phyloP scores from a whole-genome alignment of 2,329 filamentous ascomycete genomes.

The Rasamsonia emersonii region DNA sequence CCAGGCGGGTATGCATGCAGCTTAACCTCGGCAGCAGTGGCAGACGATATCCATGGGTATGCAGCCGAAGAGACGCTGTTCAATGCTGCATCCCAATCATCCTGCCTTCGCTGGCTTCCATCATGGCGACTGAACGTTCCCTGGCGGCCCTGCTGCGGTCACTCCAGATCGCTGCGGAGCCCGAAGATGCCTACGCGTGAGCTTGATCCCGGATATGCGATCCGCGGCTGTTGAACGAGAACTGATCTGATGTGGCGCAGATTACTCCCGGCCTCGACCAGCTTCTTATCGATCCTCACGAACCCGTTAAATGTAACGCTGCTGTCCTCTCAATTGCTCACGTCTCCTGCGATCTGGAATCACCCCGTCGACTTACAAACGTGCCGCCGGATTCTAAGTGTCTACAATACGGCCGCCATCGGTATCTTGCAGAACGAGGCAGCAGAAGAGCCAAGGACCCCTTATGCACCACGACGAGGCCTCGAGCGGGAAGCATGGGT shows the following conservation, averaged over 20 bases:
- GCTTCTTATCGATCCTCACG: constrained; percentile 41
- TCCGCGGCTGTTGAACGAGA: too few species aligned
- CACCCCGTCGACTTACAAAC: constrained; percentile 45
- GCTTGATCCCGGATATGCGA: constrained; percentile 8
- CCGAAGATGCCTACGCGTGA: constrained; percentile 53
- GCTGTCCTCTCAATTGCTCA: constrained; percentile 51
- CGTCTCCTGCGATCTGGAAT: constrained; percentile 52
- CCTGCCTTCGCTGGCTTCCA: constrained; percentile 4
- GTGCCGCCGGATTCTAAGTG: constrained; percentile 49
- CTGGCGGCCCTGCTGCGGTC: constrained; percentile 52
- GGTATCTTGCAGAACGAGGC: constrained; percentile 43
- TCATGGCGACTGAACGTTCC: constrained; percentile 53
- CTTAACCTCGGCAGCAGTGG: too few species aligned
- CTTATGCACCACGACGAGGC: constrained; percentile 40
- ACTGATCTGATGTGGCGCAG: constrained; percentile 21
- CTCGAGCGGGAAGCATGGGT: constrained; percentile 50
- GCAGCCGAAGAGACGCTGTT: too few species aligned
- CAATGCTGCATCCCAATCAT: too few species aligned
- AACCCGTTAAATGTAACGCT: constrained; percentile 56
- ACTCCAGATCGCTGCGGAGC: constrained; percentile 49
- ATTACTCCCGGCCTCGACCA: constrained; percentile 46
- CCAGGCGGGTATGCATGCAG: too few species aligned
- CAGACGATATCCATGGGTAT: too few species aligned
- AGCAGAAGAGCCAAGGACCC: constrained; percentile 24
- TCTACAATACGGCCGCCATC: constrained; percentile 54